These are phyloP conservation scores for Coniochaeta hoffmannii DNA, from an alignment of 2,329 filamentous ascomycete species.

Conservation along the genomic window DNA sequence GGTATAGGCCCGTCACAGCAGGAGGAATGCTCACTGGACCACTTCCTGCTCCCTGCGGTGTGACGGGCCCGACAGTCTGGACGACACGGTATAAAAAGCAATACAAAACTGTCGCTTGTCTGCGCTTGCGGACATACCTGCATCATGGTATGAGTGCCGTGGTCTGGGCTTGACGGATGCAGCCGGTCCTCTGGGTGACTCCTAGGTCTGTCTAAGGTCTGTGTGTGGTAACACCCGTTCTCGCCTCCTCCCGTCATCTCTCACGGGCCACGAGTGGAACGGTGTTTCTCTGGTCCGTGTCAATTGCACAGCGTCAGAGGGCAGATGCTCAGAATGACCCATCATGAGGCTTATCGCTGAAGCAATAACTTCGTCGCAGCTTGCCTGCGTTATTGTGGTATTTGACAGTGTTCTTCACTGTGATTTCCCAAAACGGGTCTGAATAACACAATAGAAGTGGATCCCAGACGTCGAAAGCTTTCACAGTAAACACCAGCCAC, in stretches of 20 bases:
- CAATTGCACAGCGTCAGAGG: not conserved
- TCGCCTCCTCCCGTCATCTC: not conserved
- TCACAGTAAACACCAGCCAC: not conserved
- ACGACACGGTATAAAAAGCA: not conserved
- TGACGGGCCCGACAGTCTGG: not conserved
- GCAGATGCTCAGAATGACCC: not conserved
- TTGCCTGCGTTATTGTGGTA: not conserved
- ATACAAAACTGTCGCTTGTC: not conserved
- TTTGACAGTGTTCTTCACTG: not conserved
- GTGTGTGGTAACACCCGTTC: not conserved
- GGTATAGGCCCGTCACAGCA: conserved; percentile 11
- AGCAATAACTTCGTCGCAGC: not conserved
- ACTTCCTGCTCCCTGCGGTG: not conserved
- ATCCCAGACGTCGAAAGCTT: not conserved
- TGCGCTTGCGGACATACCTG: not conserved
- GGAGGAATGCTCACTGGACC: conserved; percentile 2
- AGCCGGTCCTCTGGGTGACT: not conserved
- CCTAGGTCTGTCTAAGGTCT: not conserved
- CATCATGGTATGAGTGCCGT: not conserved
- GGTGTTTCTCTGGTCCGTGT: not conserved
- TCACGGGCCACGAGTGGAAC: not conserved
- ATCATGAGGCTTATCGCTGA: not conserved
- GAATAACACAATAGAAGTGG: conserved; percentile 2
- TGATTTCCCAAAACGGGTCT: not conserved
- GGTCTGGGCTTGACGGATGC: not conserved